Conservation (phyloP, 1,139 yeast genomes). For the Diutina sp. region DNA sequence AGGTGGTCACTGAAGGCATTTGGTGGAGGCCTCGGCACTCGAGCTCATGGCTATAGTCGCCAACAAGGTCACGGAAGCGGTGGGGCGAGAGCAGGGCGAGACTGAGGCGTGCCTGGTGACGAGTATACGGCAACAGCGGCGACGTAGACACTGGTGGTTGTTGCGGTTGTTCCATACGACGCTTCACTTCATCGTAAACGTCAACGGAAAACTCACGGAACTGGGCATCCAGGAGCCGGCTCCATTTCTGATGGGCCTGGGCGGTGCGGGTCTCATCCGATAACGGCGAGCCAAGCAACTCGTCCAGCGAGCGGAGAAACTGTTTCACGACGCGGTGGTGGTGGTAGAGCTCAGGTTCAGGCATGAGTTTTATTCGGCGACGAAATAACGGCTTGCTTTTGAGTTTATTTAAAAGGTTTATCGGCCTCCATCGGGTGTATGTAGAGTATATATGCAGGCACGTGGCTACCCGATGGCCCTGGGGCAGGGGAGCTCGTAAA, state of each 20-base stretch:
- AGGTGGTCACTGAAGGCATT: background rate
- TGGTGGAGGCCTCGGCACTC: background rate
- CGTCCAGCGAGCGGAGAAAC: background rate
- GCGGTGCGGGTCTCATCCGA: background rate
- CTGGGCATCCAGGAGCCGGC: background rate
- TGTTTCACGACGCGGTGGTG: background rate
- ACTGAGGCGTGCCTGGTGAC: background rate
- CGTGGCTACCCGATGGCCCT: too few species aligned
- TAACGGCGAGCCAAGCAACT: background rate
- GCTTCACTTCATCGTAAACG: background rate
- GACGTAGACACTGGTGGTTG: background rate
- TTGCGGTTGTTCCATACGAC: background rate
- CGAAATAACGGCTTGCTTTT: background rate
- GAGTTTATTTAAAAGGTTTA: background rate
- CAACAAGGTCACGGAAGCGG: background rate
- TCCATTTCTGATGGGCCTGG: background rate
- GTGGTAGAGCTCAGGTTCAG: background rate
- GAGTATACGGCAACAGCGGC: background rate
- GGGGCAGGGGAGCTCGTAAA: too few species aligned
- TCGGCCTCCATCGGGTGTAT: background rate
- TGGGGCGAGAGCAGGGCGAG: background rate
- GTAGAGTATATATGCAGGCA: too few species aligned
- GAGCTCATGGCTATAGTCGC: background rate
- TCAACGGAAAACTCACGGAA: background rate
- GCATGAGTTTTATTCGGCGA: background rate